Percentiles rank a stretch among this genome's conserved stretches.
These are phyloP conservation scores for Limnanthes douglasii DNA, from an alignment of 345 rosid genomes.

Conservation along the genomic window DNA sequence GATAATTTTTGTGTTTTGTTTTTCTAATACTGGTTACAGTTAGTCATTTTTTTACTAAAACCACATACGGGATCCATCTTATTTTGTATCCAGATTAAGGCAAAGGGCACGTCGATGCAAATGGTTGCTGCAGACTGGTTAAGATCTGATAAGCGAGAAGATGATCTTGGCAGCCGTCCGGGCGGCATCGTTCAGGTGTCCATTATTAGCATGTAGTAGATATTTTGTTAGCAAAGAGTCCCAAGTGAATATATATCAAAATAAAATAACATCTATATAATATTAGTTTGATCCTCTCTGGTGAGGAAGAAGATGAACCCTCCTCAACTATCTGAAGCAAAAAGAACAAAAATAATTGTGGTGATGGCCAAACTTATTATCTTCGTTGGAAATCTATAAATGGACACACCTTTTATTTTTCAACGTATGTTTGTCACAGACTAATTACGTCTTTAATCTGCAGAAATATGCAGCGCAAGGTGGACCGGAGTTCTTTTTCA, in stretches of 20 bases:
- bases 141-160: constrained; percentile 81
- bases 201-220: constrained; percentile 1
- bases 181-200: constrained; percentile 78
- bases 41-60: constrained; percentile 8
- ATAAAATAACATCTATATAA: too few species aligned
- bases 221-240: constrained; percentile 3
- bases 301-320: too few species aligned
- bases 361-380: too few species aligned
- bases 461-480: constrained; percentile 92
- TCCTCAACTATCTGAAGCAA: too few species aligned
- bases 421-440: constrained; percentile 5
- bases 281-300: constrained; percentile 5
- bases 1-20: background rate
- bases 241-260: too few species aligned
- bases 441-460: constrained; percentile 11
- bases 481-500: constrained; percentile 83
- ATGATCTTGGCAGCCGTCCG: constrained; percentile 78
- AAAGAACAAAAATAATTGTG: too few species aligned
- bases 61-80: too few species aligned
- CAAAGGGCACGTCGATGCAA: constrained; percentile 76
- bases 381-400: too few species aligned
- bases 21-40: background rate
- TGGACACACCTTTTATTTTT: constrained; percentile 3
- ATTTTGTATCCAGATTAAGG: constrained; percentile 46
- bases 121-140: constrained; percentile 98